Evolutionary conservation across 2,329 filamentous ascomycete genomes (phyloP).

Genomic region (Fusarium armeniacum): DNA sequence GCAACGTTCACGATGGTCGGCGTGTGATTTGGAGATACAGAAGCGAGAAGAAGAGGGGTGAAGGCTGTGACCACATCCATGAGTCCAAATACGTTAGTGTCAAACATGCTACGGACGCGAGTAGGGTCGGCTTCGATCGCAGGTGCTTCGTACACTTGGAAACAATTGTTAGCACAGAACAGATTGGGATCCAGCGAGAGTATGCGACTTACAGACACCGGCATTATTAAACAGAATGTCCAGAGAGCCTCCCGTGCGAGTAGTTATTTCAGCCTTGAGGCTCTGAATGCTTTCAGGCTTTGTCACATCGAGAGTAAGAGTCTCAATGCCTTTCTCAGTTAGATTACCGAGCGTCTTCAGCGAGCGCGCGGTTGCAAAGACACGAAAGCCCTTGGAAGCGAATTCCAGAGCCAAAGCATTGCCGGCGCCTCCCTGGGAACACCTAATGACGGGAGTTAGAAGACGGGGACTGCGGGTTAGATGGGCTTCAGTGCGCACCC

Average conservation of each 20-base stretch:
- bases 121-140: slow-evolving; percentile 20
- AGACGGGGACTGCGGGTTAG: no score
- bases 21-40: background rate
- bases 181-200: background rate
- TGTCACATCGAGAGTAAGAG: slow-evolving; percentile 16
- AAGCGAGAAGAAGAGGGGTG: slow-evolving; percentile 3
- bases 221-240: slow-evolving; percentile 30
- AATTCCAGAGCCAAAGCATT: slow-evolving; percentile 23
- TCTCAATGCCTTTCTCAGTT: slow-evolving; percentile 22
- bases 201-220: slow-evolving; percentile 3
- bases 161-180: background rate
- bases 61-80: slow-evolving; percentile 24
- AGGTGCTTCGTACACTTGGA: slow-evolving; percentile 25
- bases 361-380: slow-evolving; percentile 24
- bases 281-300: background rate
- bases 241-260: background rate
- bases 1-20: slow-evolving; percentile 23
- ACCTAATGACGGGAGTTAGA: background rate
- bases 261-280: background rate
- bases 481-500: no score
- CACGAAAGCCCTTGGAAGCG: slow-evolving; percentile 13
- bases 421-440: slow-evolving; percentile 16
- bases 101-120: slow-evolving; percentile 13
- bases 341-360: slow-evolving; percentile 2
- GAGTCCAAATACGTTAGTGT: slow-evolving; percentile 22